Percentiles rank a stretch among this genome's conserved stretches.
Evolutionary conservation across 768 basidiomycete species (phyloP).

Genomic region (Termitomyces sp.): DNA sequence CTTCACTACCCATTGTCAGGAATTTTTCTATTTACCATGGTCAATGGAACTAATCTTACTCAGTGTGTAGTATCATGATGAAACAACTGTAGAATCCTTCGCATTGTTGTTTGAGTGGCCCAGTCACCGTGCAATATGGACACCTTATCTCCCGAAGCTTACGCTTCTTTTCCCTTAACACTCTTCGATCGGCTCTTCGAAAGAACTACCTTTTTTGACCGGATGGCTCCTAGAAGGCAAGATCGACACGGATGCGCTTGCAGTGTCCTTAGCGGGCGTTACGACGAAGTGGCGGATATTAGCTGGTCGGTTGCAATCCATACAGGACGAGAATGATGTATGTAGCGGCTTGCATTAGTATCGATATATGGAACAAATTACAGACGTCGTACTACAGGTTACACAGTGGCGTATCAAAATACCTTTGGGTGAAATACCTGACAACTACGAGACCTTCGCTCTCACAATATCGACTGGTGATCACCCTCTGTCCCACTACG

Average conservation of each 20-base stretch:
- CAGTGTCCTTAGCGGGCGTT: conserved; percentile 26
- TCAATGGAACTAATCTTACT: neutral
- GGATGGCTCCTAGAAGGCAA: conserved; percentile 42
- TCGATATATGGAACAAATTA: neutral
- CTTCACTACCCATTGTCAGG: neutral
- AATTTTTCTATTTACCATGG: neutral
- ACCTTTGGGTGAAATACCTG: conserved; percentile 32
- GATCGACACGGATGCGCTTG: conserved; percentile 31
- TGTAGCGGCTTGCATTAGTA: conserved; percentile 3
- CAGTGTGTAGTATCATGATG: neutral
- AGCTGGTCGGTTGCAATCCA: conserved; percentile 26
- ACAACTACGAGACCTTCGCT: conserved; percentile 31
- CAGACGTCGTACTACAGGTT: conserved; percentile 16
- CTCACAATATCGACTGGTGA: conserved; percentile 33
- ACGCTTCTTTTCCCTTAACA: conserved; percentile 28
- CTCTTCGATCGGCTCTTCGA: conserved; percentile 36
- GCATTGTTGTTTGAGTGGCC: neutral
- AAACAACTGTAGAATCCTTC: neutral
- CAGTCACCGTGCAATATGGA: conserved; percentile 5
- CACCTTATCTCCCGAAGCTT: conserved; percentile 2
- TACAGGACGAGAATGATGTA: conserved; percentile 19
- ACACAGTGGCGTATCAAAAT: conserved; percentile 34
- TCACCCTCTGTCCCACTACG: conserved; percentile 33
- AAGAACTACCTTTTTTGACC: conserved; percentile 33
- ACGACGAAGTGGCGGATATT: conserved; percentile 32